phyloP scores from a whole-genome alignment of 208 protist genomes.

The Ichthyophonus hoferi region DNA sequence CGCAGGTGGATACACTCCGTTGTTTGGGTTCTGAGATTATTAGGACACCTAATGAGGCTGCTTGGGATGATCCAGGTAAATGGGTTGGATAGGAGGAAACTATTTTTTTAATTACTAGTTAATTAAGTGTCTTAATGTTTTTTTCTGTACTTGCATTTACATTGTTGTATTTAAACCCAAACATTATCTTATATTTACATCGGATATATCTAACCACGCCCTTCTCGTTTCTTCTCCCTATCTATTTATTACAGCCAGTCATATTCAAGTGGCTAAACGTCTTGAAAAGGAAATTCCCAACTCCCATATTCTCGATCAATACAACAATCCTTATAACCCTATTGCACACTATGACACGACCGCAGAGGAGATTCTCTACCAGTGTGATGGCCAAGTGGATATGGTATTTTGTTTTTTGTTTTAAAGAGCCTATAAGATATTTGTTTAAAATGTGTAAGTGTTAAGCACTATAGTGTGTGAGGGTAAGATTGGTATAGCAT shows the following conservation, averaged over 20 bases:
- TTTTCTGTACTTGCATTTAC: neutral
- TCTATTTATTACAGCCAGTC: too few species aligned
- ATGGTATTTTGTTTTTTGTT: too few species aligned
- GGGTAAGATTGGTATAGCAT: too few species aligned
- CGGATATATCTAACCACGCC: neutral
- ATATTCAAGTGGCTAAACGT: conserved; percentile 85
- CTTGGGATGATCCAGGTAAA: conserved; percentile 77
- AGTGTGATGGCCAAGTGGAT: conserved; percentile 86
- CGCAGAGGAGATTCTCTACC: conserved; percentile 85
- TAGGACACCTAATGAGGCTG: conserved; percentile 85
- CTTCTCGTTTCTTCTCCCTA: neutral
- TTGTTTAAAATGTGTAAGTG: too few species aligned
- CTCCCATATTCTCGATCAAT: conserved; percentile 90
- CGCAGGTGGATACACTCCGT: conserved; percentile 69
- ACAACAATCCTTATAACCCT: conserved; percentile 87
- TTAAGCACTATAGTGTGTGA: too few species aligned
- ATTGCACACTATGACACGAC: conserved; percentile 88
- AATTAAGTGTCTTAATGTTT: too few species aligned
- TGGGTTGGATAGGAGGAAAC: too few species aligned
- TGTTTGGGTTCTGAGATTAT: conserved; percentile 90
- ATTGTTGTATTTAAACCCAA: neutral
- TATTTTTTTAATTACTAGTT: too few species aligned
- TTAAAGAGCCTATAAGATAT: too few species aligned
- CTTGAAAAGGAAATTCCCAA: conserved; percentile 82
- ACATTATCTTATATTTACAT: neutral